Conservation (phyloP, 2,329 filamentous ascomycete species). For the Tolypocladium tropicale region DNA sequence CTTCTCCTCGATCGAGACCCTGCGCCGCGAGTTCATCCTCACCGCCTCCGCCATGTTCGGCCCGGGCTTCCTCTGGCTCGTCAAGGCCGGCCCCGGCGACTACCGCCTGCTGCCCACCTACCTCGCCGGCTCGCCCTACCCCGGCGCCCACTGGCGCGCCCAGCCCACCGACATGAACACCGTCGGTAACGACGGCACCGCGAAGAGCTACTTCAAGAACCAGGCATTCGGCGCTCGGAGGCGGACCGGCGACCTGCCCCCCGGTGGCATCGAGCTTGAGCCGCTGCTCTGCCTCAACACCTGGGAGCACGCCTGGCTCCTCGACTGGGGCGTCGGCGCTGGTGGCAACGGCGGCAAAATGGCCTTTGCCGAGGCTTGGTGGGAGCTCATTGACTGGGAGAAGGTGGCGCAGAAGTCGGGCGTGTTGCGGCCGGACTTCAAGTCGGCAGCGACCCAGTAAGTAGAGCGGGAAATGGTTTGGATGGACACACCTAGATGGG, state of each 20-base stretch:
- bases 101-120: conserved; percentile 78
- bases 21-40: conserved; percentile 68
- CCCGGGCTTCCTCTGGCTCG: conserved; percentile 93
- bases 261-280: conserved; percentile 57
- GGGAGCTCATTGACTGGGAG: conserved; percentile 79
- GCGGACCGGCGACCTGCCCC: conserved; percentile 32
- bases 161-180: conserved; percentile 63
- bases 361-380: conserved; percentile 71
- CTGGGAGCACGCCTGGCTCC: conserved; percentile 90
- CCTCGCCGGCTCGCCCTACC: conserved; percentile 80
- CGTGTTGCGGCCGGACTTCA: conserved; percentile 23
- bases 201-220: conserved; percentile 28
- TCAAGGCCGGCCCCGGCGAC: conserved; percentile 42
- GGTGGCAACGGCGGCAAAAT: conserved; percentile 62
- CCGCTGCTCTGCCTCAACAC: conserved; percentile 88
- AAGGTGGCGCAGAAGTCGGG: conserved; percentile 43
- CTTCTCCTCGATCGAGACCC: conserved; percentile 76
- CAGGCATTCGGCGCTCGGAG: conserved; percentile 19
- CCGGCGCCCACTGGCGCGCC: conserved; percentile 71
- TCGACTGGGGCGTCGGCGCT: conserved; percentile 58
- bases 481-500: background rate
- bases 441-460: conserved; percentile 11
- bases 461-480: background rate
- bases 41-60: conserved; percentile 91
- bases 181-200: conserved; percentile 27